Evolutionary conservation across 495 filamentous ascomycete species (phyloP).

Genomic region (Penicillium psychrofluorescens): DNA sequence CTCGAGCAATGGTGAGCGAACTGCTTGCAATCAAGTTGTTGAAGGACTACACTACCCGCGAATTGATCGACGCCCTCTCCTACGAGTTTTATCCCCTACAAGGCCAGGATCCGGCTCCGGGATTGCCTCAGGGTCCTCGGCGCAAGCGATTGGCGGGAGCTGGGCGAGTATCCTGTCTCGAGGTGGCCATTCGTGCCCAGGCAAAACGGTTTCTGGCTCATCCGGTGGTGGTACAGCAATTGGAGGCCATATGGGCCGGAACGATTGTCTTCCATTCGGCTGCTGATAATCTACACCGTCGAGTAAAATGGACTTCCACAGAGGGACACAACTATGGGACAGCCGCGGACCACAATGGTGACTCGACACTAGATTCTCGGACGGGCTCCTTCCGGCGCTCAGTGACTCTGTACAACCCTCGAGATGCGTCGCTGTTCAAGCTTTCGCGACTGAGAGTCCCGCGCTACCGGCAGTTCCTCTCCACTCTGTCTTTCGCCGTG

Average conservation of each 20-base stretch:
- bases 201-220: slow-evolving; percentile 87
- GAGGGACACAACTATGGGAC: slow-evolving; percentile 18
- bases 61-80: slow-evolving; percentile 83
- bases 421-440: slow-evolving; percentile 84
- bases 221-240: slow-evolving; percentile 81
- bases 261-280: slow-evolving; percentile 86
- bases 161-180: slow-evolving; percentile 80
- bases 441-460: slow-evolving; percentile 83
- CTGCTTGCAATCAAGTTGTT: slow-evolving; percentile 85
- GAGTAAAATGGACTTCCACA: slow-evolving; percentile 13
- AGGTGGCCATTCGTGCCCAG: slow-evolving; percentile 83
- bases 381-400: slow-evolving; percentile 52
- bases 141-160: slow-evolving; percentile 38
- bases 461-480: slow-evolving; percentile 81
- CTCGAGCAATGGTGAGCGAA: slow-evolving; percentile 80
- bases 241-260: slow-evolving; percentile 93
- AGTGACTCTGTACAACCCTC: slow-evolving; percentile 82
- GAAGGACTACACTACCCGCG: slow-evolving; percentile 79
- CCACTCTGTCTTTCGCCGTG: slow-evolving; percentile 73
- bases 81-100: slow-evolving; percentile 94
- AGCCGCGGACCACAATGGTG: slow-evolving; percentile 4
- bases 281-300: slow-evolving; percentile 72
- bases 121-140: slow-evolving; percentile 24
- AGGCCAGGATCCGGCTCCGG: slow-evolving; percentile 48
- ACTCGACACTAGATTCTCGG: slow-evolving; percentile 9